A percentile compares a stretch with the other conserved stretches of the same genome.
These are phyloP conservation scores for Pyrenophora graminea DNA, from an alignment of 2,329 filamentous ascomycete species.

Conservation along the genomic window DNA sequence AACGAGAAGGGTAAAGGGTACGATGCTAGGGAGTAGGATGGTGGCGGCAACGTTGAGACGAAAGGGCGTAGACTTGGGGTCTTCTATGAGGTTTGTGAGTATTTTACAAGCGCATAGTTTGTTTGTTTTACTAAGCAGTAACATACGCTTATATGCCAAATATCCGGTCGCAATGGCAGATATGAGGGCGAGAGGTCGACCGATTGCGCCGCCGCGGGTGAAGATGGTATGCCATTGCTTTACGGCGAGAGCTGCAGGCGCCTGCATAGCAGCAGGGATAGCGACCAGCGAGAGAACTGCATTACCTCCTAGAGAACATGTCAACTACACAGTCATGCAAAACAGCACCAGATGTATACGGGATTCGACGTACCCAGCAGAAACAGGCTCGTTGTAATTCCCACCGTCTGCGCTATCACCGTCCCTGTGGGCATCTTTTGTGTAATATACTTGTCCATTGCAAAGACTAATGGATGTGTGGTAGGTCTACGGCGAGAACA, in stretches of 20 bases:
- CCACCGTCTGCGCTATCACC: slow-evolving; percentile 55
- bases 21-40: slow-evolving; percentile 50
- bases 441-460: slow-evolving; percentile 30
- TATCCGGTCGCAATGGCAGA: slow-evolving; percentile 51
- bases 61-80: slow-evolving; percentile 39
- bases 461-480: neutral
- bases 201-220: slow-evolving; percentile 46
- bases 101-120: slow-evolving; percentile 3
- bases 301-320: neutral
- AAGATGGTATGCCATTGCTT: slow-evolving; percentile 59
- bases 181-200: slow-evolving; percentile 49
- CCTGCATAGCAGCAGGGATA: slow-evolving; percentile 60
- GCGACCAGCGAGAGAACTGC: slow-evolving; percentile 47
- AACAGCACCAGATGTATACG: too few relatives aligned
- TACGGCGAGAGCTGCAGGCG: slow-evolving; percentile 60
- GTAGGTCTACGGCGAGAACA: too few relatives aligned
- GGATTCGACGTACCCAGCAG: slow-evolving; percentile 43
- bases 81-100: slow-evolving; percentile 21
- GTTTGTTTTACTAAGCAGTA: neutral
- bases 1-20: slow-evolving; percentile 58
- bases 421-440: slow-evolving; percentile 41
- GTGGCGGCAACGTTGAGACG: slow-evolving; percentile 55
- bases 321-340: neutral
- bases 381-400: slow-evolving; percentile 57
- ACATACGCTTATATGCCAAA: slow-evolving; percentile 52